Evolutionary conservation across 2,329 filamentous ascomycete genomes (phyloP).

Genomic region (Coniella lustricola): DNA sequence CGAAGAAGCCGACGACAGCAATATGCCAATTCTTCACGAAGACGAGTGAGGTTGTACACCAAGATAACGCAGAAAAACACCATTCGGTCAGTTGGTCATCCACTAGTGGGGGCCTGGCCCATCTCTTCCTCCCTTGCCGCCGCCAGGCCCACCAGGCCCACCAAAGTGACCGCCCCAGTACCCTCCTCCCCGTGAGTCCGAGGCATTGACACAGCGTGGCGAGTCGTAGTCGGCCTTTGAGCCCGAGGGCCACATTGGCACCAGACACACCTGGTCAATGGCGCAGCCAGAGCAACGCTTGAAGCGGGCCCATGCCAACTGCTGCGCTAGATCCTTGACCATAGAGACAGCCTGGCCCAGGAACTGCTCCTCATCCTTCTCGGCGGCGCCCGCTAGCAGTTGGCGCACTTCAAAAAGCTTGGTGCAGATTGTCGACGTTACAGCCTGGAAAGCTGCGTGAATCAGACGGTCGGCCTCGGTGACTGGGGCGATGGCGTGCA

Average conservation of each 20-base stretch:
- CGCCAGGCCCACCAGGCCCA: not conserved
- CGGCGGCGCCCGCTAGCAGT: conserved; percentile 15
- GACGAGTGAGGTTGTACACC: too few relatives aligned
- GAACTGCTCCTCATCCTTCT: not conserved
- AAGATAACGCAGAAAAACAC: too few relatives aligned
- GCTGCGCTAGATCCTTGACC: conserved; percentile 10
- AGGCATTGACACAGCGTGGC: conserved; percentile 17
- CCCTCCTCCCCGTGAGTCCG: conserved; percentile 1
- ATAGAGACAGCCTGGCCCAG: not conserved
- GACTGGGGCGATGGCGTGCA: conserved; percentile 24
- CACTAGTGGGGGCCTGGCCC: not conserved
- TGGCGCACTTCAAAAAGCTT: conserved; percentile 24
- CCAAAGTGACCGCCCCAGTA: conserved; percentile 17
- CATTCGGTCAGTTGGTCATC: too few relatives aligned
- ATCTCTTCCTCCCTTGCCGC: conserved; percentile 1
- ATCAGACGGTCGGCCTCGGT: conserved; percentile 39
- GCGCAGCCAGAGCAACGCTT: conserved; percentile 17
- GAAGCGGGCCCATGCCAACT: conserved; percentile 18
- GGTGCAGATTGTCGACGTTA: conserved; percentile 33
- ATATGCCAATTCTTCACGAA: too few relatives aligned
- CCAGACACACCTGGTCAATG: conserved; percentile 17
- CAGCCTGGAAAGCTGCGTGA: conserved; percentile 33
- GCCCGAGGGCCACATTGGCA: conserved; percentile 20
- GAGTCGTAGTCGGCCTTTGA: conserved; percentile 16
- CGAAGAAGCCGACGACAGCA: too few relatives aligned